Percentiles rank a stretch among this genome's conserved stretches.
These are phyloP conservation scores for Umbelopsis sp. DNA, from an alignment of 371 early-diverging fungal species.

Conservation along the genomic window DNA sequence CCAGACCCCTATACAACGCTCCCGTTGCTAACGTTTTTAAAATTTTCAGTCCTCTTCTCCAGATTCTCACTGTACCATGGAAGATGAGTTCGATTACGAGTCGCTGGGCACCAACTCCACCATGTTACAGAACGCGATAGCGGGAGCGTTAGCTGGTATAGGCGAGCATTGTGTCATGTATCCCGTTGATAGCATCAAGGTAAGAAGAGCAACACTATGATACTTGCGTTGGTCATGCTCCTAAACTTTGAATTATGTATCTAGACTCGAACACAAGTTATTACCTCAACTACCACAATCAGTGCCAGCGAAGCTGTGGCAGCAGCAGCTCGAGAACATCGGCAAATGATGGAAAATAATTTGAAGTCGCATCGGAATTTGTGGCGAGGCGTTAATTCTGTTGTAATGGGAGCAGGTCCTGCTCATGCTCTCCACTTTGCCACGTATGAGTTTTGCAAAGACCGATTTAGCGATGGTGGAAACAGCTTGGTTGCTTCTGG, in stretches of 20 bases:
- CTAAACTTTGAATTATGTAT: no score
- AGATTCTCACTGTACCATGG: constrained; percentile 21
- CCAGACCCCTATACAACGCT: neutral
- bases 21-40: neutral
- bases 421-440: constrained; percentile 95
- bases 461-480: constrained; percentile 62
- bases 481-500: constrained; percentile 66
- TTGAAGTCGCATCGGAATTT: constrained; percentile 51
- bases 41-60: neutral
- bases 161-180: constrained; percentile 93
- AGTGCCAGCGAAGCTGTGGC: constrained; percentile 52
- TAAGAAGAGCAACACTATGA: constrained; percentile 26
- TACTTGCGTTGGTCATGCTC: no score
- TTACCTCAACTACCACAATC: constrained; percentile 27
- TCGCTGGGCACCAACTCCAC: constrained; percentile 79
- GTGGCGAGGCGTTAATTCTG: constrained; percentile 90
- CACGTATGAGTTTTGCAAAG: constrained; percentile 87
- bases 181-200: constrained; percentile 93
- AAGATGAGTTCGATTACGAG: constrained; percentile 82
- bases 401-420: constrained; percentile 91
- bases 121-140: constrained; percentile 76
- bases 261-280: constrained; percentile 90
- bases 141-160: constrained; percentile 94
- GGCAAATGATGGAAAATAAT: constrained; percentile 67
- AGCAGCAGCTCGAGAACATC: constrained; percentile 66